Evolutionary conservation across 371 early-diverging fungal genomes (phyloP), one percentile per base, ranked within the genome.

Genomic region (Mortierella sp.): DNA sequence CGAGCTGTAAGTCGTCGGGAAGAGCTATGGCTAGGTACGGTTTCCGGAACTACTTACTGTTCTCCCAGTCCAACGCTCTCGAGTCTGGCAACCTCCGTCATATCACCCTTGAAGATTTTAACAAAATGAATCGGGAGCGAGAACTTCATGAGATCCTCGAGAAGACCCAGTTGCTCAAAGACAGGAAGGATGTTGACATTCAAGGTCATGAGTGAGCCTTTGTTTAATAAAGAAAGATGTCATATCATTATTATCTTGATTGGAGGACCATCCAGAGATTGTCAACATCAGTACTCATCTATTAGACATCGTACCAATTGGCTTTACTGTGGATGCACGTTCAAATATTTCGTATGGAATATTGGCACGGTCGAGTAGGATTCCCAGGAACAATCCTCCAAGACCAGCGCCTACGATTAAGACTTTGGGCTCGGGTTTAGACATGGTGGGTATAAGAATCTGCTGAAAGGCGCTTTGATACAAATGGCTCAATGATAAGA

Each of bases 311-410:
- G 13, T 40, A 40, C 51, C 51, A 23, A 51, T 8, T 9, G 51
- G 22, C 22, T 51, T 51, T 6, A 51, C n/a, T 51, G 51, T n/a
- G 5, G 51, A n/a, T 15, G 51, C 51, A 6, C 23, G 15, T 51
- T 51, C 51, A n/a, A 51, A 51, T n/a, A 51, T 51, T 23, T 51
- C 51, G 51, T 51, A 51, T 51, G 51, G 51, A 19, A 51, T 51
- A 6, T 23, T 23, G 15, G 51, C 51, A n/a, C 17, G 15, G n/a
- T 51, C 51, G 5, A 51, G 22, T 6, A 51, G 6, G 9, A 23
- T 23, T 15, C 51, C 51, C 51, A 51, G 6, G 22, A 23, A 15
- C 22, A 51, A 51, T 15, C 51, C 51, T 15, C 51, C 51, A 23
- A 51, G n/a, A 19, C 51, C 51, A n/a, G 15, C 51, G 5, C 51